Evolutionary conservation across 2,329 filamentous ascomycete species (phyloP), one percentile per base, ranked within the genome.

Genomic region (Arthrinium phaeospermum): DNA sequence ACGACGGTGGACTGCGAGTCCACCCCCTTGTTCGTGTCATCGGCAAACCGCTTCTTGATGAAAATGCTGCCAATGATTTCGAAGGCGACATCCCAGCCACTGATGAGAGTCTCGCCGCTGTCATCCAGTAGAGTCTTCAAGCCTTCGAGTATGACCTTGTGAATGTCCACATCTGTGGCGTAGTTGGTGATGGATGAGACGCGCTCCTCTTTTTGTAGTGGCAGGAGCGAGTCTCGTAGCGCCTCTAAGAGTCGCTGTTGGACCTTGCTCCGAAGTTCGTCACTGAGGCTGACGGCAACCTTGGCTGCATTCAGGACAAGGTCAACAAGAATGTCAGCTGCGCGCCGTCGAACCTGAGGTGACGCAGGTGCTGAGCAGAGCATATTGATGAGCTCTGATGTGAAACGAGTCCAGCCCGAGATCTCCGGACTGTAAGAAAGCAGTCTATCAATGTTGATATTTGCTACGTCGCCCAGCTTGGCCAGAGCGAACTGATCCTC

Each of bases 61-160:
- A 98, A 98, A 2, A 96, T 93, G 77, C 91, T 95, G 75, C 91
- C 91, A 74, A 98, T 93, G 74, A 98, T 92, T 64, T 93, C 91
- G 76, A 99, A 96, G 0, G 94, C 91, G 68, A 94, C 89, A 68
- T 93, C 90, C 96, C 96, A 99, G 4, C 95, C 95, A 75, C 91
- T 91, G 19, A 93, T 86, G 7, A 98, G 87, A 0, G 90, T 91
- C 79, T 99, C 95, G 12, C 96, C 96, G 76, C 93, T 96, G 74
- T 95, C 92, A 78, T 98, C 96, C 1, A 99, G 87, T 27, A 98
- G 90, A 71, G 88, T 91, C 80, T 94, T 95, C 8, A 98, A 85
- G 0, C 93, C 92, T 75, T 97, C 94, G 1, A 98, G 87, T 34
- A 94, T 87, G 70, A 93, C 90, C 74, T 92, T 92, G 79, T 98